Evolutionary conservation across 2,329 filamentous ascomycete genomes (phyloP), one percentile per base, ranked within the genome.

Genomic region (Hypoxylon sp.): DNA sequence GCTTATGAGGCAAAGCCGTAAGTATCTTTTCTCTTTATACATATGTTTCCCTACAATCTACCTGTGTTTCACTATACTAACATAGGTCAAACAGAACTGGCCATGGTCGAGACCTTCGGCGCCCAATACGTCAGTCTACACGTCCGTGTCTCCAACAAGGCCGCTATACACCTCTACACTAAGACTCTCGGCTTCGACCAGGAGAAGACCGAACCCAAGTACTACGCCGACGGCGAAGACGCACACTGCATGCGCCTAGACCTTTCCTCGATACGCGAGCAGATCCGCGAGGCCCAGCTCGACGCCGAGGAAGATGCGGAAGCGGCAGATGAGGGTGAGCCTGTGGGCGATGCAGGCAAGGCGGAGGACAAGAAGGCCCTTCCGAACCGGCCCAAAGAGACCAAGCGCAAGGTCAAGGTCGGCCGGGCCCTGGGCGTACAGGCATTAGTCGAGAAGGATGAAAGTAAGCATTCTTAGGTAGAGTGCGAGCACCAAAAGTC

Each of bases 181-280:
- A 92, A 97, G 78, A 98, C 94, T 0, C 89, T 98, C 0, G 91
- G 93, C 60, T 98, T 98, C 85, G 88, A 90, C 78, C 92, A 93
- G 73, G 93, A 96, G 72, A 96, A 94, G 84, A 89, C 91, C 10
- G 93, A 97, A 82, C 79, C 87, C 52, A 96, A 94, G 82, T 97
- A 97, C 87, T 99, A 99, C 79, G 96, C 96, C 63, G 96, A 99
- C 80, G 95, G 95, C 66, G 96, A 99, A 83, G 93, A 99, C 83
- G 96, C 96, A 38, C 97, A 90, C 79, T 92, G 90, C 77, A 99
- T 99, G 96, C 90, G 90, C 69, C 92, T 97, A 79, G 91, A 98
- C 76, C 86, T 99, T 46, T 80, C 82, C 2, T 81, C 83, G 55
- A 78, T 91, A 48, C 82, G 84, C 59, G 83, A 87, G 65, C 83